Evolutionary conservation across 352 stramenopile species (phyloP).

Genomic region (Globisporangium carolinianum): DNA sequence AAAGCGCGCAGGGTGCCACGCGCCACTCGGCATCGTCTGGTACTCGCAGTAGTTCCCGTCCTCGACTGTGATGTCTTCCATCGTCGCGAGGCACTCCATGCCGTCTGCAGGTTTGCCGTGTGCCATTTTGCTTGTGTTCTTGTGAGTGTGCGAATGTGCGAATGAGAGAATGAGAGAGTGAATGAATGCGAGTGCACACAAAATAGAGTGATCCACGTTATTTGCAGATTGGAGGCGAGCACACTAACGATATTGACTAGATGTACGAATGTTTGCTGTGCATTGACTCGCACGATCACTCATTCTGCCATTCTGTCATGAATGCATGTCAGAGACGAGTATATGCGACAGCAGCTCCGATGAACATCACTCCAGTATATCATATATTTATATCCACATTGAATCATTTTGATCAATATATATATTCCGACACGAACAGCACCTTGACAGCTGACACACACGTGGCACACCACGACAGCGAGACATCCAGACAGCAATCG

Average conservation of each 20-base stretch:
- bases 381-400: neutral
- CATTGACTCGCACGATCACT: too few species aligned
- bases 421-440: neutral
- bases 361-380: too few species aligned
- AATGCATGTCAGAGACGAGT: too few species aligned
- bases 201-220: neutral
- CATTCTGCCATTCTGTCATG: too few species aligned
- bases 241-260: too few species aligned
- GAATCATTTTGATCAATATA: too few species aligned
- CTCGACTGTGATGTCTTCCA: conserved; percentile 94
- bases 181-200: neutral
- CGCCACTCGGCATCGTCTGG: conserved; percentile 84
- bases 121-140: conserved; percentile 13
- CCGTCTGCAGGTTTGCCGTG: conserved; percentile 81
- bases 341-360: too few species aligned
- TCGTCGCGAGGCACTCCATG: conserved; percentile 90
- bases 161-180: too few species aligned
- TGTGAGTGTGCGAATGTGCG: too few species aligned
- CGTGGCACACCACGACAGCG: neutral
- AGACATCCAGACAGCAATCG: neutral
- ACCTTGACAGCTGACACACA: conserved; percentile 2
- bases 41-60: conserved; percentile 90
- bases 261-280: too few species aligned
- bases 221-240: too few species aligned
- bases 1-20: conserved; percentile 84